A percentile compares a stretch with the other conserved stretches of the same genome.
These are phyloP conservation scores for Capsicum rhomboideum DNA, from an alignment of 257 asterid genomes.

Conservation along the genomic window DNA sequence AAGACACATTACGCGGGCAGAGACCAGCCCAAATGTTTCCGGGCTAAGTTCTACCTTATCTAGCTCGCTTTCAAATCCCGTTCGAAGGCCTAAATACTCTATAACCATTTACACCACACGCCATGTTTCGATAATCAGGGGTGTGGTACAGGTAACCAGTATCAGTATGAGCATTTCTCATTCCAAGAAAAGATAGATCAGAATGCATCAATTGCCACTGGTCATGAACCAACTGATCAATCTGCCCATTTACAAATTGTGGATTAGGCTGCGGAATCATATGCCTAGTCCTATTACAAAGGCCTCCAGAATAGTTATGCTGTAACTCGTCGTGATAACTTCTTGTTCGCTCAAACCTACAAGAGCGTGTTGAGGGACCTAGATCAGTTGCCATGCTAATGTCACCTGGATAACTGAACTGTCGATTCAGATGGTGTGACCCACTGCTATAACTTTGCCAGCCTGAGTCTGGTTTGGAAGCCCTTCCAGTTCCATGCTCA, in stretches of 20 bases:
- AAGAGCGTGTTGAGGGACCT: not conserved
- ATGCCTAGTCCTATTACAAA: slow-evolving; percentile 38
- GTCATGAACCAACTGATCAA: slow-evolving; percentile 39
- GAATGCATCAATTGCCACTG: slow-evolving; percentile 66
- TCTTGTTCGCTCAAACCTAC: not conserved
- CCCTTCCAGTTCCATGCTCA: not conserved
- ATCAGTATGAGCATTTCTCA: slow-evolving; percentile 38
- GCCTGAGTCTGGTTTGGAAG: not conserved
- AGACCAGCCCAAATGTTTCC: slow-evolving; percentile 10
- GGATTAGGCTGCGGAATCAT: slow-evolving; percentile 39
- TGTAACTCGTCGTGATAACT: slow-evolving; percentile 26
- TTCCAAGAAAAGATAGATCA: slow-evolving; percentile 32
- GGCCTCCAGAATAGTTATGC: slow-evolving; percentile 32
- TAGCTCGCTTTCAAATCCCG: slow-evolving; percentile 36
- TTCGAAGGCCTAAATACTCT: slow-evolving; percentile 62
- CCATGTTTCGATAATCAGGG: slow-evolving; percentile 45
- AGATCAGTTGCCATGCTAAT: not conserved
- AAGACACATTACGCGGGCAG: slow-evolving; percentile 14
- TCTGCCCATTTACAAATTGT: slow-evolving; percentile 43
- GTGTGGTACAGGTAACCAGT: slow-evolving; percentile 33
- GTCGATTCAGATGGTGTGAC: not conserved
- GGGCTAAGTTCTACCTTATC: not conserved
- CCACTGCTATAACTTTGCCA: not conserved
- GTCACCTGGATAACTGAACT: not conserved
- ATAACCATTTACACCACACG: slow-evolving; percentile 51